Evolutionary conservation across 1,139 yeast species (phyloP).

Genomic region (Arxiozyma heterogenica): DNA sequence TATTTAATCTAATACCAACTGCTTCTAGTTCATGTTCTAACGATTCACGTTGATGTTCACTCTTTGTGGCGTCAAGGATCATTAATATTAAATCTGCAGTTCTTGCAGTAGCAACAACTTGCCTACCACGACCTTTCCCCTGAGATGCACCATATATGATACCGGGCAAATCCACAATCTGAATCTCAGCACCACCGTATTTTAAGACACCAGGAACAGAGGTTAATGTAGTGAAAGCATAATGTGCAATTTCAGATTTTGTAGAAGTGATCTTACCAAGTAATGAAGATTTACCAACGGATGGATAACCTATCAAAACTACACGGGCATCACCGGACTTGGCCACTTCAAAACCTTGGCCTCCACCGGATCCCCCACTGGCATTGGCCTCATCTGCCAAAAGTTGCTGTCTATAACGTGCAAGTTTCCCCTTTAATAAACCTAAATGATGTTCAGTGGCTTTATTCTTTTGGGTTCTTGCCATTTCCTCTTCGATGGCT

Average conservation of each 20-base stretch:
- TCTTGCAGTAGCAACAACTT: slow-evolving; percentile 91
- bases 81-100: slow-evolving; percentile 88
- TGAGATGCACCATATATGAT: slow-evolving; percentile 94
- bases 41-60: slow-evolving; percentile 76
- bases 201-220: slow-evolving; percentile 94
- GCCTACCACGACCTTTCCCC: slow-evolving; percentile 96
- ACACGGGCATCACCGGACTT: slow-evolving; percentile 96
- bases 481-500: slow-evolving; percentile 86
- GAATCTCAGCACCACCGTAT: slow-evolving; percentile 94
- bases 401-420: slow-evolving; percentile 85
- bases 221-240: slow-evolving; percentile 91
- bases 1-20: slow-evolving; percentile 86
- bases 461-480: slow-evolving; percentile 92
- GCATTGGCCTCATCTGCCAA: slow-evolving; percentile 78
- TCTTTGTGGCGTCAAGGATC: slow-evolving; percentile 94
- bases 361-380: slow-evolving; percentile 49
- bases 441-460: slow-evolving; percentile 98
- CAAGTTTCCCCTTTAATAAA: slow-evolving; percentile 84
- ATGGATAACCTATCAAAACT: slow-evolving; percentile 91
- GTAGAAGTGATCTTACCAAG: slow-evolving; percentile 83
- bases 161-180: slow-evolving; percentile 93
- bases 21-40: slow-evolving; percentile 85
- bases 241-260: slow-evolving; percentile 88
- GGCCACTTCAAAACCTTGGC: slow-evolving; percentile 91
- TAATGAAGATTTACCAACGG: slow-evolving; percentile 92